Evolutionary conservation across 345 rosid genomes (phyloP).

Genomic region (Acer saccharum): DNA sequence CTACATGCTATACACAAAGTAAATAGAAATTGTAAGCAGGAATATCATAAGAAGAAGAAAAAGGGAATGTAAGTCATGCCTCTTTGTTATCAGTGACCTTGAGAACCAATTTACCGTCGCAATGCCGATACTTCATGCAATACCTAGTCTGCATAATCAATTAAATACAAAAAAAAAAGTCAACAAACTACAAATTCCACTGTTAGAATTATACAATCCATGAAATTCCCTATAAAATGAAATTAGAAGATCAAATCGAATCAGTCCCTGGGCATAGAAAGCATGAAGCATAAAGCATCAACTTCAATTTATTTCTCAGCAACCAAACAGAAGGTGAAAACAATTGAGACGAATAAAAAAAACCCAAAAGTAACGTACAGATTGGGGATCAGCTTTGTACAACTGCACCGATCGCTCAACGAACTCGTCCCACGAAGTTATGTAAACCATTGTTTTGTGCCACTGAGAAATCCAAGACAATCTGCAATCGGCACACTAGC

Average conservation of each 20-base stretch:
- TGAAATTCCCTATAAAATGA: background rate
- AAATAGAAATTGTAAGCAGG: background rate
- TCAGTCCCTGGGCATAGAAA: background rate
- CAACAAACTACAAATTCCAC: slow-evolving; percentile 6
- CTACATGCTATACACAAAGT: background rate
- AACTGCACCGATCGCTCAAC: slow-evolving; percentile 76
- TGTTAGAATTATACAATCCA: background rate
- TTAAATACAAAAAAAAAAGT: slow-evolving; percentile 16
- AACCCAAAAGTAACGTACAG: slow-evolving; percentile 45
- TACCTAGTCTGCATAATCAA: slow-evolving; percentile 70
- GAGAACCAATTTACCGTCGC: slow-evolving; percentile 94
- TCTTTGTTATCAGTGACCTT: slow-evolving; percentile 98
- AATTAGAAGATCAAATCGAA: background rate
- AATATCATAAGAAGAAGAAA: slow-evolving; percentile 3
- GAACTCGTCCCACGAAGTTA: slow-evolving; percentile 85
- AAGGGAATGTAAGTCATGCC: slow-evolving; percentile 36
- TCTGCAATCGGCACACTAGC: background rate
- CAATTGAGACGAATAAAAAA: background rate
- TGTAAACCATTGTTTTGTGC: slow-evolving; percentile 56
- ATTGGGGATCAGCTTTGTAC: slow-evolving; percentile 89
- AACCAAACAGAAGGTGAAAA: slow-evolving; percentile 19
- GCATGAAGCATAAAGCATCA: background rate
- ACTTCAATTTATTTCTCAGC: slow-evolving; percentile 9
- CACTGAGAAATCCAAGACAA: background rate
- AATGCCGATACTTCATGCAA: slow-evolving; percentile 86